phyloP scores from a whole-genome alignment of 1,139 yeast genomes.

The Candida freyschussii region DNA sequence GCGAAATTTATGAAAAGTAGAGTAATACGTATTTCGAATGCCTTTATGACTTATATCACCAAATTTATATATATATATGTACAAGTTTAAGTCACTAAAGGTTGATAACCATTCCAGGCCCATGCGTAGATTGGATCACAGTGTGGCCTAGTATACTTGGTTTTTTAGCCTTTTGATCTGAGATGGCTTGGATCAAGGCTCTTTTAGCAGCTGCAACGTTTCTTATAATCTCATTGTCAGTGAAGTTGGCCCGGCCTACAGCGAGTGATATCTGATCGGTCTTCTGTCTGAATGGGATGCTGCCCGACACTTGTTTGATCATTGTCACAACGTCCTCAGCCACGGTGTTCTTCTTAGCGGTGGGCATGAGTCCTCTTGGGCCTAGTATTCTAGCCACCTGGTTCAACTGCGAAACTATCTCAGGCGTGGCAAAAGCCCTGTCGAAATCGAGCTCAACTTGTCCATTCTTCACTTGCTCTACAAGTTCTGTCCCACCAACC shows the following conservation, averaged over 20 bases:
- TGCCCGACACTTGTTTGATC: constrained; percentile 56
- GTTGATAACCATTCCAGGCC: constrained; percentile 77
- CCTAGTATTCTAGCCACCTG: constrained; percentile 76
- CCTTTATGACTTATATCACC: too few species aligned
- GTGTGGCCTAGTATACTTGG: constrained; percentile 72
- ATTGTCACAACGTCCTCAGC: constrained; percentile 55
- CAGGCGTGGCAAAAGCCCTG: constrained; percentile 83
- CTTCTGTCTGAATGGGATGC: constrained; percentile 69
- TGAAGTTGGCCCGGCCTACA: constrained; percentile 73
- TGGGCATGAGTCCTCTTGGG: constrained; percentile 88
- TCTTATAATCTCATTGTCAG: constrained; percentile 68
- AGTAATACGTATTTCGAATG: too few species aligned
- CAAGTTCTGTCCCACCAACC: constrained; percentile 70
- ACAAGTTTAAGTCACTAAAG: constrained; percentile 2
- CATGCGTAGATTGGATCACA: constrained; percentile 63
- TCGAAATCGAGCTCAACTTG: constrained; percentile 56
- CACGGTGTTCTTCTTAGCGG: constrained; percentile 81
- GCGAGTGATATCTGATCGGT: constrained; percentile 56
- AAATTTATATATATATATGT: not conserved
- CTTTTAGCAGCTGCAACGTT: constrained; percentile 69
- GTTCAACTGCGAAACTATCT: constrained; percentile 56
- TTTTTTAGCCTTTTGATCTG: constrained; percentile 53
- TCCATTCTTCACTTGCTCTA: constrained; percentile 59
- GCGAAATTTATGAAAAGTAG: too few species aligned
- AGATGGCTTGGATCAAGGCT: constrained; percentile 57